Base-by-base conservation (phyloP, 1,139 yeast species). In the Nakaseomyces glabratus region DNA sequence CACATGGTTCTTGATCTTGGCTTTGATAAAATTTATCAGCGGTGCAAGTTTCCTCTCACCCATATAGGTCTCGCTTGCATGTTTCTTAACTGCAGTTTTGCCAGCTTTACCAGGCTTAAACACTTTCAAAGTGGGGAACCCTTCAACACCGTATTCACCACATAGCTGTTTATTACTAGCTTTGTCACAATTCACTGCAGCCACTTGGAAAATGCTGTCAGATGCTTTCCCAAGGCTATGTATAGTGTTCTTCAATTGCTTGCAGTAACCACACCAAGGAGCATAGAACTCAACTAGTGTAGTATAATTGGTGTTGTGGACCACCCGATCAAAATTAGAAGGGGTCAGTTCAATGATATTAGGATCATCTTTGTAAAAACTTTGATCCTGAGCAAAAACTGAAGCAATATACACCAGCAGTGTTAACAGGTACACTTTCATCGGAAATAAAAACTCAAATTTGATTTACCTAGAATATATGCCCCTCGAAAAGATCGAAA, bases 211-310 rank as follows among this genome's bases (percentile, higher is more conserved):
- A 35, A 74, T 60, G 2, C 57, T 57, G 17, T 49, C 45, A 9
- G 82, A 61, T 26, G 62, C 60, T 37, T 71, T 72, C 9, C 85
- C 94, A 14, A 80, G 73, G 49, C 76, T 79, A 38, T 66, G 64
- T 55, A 66, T 80, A 1, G 73, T 65, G 2, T 73, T 71, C 43
- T 69, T 67, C 40, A 81, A 57, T 41, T 73, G 68, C 43, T 72
- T 67, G 50, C 93, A 81, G 52, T 80, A 75, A 1, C 88, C 86
- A 64, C 97, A 90, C 97, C 97, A 90, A 24, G 97, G 97, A 4
- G 97, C 97, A 57, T 90, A 90, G 55, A 88, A 90, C 59, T 86
- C 88, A 13, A 90, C 93, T 5, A 88, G 63, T 2, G 95, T 63
- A 3, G 94, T 80, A 47, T 84, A 82, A 55, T 85, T 84, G 6